phyloP scores from a whole-genome alignment of 208 protist species.

The Acanthamoeba royreba region DNA sequence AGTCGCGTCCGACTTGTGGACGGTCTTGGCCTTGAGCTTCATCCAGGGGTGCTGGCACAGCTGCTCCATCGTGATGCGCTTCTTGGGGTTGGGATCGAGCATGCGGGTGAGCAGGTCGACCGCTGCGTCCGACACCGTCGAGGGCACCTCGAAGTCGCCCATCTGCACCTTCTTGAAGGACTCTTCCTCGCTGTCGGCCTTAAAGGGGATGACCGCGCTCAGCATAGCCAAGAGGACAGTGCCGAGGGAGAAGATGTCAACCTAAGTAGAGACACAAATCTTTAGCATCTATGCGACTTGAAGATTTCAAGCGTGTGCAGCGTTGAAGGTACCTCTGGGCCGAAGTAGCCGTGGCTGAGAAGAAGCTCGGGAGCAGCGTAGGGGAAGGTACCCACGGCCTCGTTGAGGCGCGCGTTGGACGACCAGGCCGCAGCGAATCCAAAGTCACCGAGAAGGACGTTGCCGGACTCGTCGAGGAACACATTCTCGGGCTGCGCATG shows the following conservation, averaged over 20 bases:
- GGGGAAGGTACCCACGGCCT: background rate
- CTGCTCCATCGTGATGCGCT: background rate
- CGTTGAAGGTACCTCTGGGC: background rate
- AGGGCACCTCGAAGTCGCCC: constrained; percentile 8
- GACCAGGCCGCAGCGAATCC: background rate
- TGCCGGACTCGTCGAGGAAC: background rate
- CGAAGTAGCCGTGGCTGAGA: background rate
- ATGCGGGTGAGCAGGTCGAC: background rate
- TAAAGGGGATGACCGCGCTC: constrained; percentile 1
- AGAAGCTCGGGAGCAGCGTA: constrained; percentile 28
- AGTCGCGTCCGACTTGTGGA: too few species aligned
- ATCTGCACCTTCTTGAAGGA: constrained; percentile 4
- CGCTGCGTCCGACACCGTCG: background rate
- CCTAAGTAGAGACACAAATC: too few species aligned
- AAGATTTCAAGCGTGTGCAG: too few species aligned
- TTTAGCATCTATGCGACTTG: too few species aligned
- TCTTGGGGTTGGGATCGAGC: constrained; percentile 32
- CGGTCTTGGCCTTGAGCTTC: too few species aligned
- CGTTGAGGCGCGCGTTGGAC: background rate
- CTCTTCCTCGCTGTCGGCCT: constrained; percentile 28
- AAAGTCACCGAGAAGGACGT: background rate
- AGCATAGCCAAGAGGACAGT: background rate
- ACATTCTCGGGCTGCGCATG: background rate
- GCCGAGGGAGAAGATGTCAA: background rate
- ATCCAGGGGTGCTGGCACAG: constrained; percentile 23